A percentile compares a stretch with the other conserved stretches of the same genome.
Conservation (phyloP, 768 basidiomycete genomes). For the Hygrophorus russula region DNA sequence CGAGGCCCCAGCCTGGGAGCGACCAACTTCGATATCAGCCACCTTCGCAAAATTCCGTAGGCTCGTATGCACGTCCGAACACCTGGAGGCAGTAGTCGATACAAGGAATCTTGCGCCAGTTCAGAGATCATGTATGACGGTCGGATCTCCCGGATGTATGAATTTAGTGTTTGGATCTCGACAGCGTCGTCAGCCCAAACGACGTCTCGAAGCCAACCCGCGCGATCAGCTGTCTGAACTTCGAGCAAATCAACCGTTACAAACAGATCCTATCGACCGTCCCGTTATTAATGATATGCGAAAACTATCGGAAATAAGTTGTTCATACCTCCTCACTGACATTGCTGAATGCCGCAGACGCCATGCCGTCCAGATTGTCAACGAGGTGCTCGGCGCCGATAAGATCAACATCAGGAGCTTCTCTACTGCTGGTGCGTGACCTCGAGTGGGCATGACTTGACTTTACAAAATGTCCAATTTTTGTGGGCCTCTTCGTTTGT, state of each 20-base stretch:
- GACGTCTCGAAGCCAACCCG: constrained; percentile 72
- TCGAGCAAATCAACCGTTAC: constrained; percentile 70
- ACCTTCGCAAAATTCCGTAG: constrained; percentile 67
- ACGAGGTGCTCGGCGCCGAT: constrained; percentile 60
- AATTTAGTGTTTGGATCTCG: constrained; percentile 75
- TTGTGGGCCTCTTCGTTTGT: constrained; percentile 51
- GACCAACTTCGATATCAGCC: constrained; percentile 62
- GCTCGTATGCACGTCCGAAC: constrained; percentile 71
- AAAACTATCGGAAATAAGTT: not conserved
- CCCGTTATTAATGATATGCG: constrained; percentile 6
- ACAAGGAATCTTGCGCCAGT: constrained; percentile 55
- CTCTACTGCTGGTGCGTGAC: constrained; percentile 24
- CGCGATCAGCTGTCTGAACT: constrained; percentile 67
- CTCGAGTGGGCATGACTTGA: constrained; percentile 15
- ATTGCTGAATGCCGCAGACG: constrained; percentile 60
- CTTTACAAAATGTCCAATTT: constrained; percentile 16
- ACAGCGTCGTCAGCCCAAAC: constrained; percentile 43
- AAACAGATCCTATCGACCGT: constrained; percentile 52
- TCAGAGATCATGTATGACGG: constrained; percentile 66
- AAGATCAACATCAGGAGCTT: constrained; percentile 51
- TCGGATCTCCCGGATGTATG: constrained; percentile 60
- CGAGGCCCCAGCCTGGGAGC: constrained; percentile 53
- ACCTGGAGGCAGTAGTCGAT: constrained; percentile 64
- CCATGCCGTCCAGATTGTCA: constrained; percentile 71
- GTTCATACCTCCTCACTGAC: constrained; percentile 59